Percentiles rank a stretch among this genome's conserved stretches.
These are phyloP conservation scores for Sporisorium exsertum DNA, from an alignment of 1,284 basidiomycete genomes.

Conservation along the genomic window DNA sequence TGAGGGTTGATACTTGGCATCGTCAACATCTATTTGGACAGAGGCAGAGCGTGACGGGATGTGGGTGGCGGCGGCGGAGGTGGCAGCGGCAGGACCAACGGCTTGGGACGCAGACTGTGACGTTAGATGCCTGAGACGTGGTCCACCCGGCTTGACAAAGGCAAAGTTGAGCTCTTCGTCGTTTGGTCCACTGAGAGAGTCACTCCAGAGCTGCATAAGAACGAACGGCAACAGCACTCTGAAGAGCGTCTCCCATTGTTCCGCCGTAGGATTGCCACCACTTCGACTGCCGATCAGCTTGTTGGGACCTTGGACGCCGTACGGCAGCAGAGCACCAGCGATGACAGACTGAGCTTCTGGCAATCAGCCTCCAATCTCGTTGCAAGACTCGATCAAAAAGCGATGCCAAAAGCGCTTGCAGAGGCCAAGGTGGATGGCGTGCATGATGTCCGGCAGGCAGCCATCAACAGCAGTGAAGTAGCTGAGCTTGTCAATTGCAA, in stretches of 20 bases:
- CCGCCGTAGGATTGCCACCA: slow-evolving; percentile 3
- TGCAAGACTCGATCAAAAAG: slow-evolving; percentile 4
- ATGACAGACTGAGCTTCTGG: background rate
- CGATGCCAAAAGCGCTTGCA: slow-evolving; percentile 17
- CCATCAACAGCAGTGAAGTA: background rate
- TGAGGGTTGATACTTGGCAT: too few relatives aligned
- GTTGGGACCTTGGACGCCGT: background rate
- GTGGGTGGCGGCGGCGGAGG: too few relatives aligned
- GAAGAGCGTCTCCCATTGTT: slow-evolving; percentile 1
- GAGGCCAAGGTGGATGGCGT: slow-evolving; percentile 14
- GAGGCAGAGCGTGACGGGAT: too few relatives aligned
- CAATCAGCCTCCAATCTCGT: background rate
- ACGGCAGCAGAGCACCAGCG: background rate
- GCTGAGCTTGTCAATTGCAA: slow-evolving; percentile 5
- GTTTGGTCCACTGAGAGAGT: background rate
- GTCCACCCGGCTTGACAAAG: too few relatives aligned
- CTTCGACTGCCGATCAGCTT: background rate
- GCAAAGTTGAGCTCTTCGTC: background rate
- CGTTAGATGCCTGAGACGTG: background rate
- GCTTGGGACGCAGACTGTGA: background rate
- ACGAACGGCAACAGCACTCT: background rate
- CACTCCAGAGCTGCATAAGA: slow-evolving; percentile 9
- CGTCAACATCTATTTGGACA: too few relatives aligned
- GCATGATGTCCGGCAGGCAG: slow-evolving; percentile 11
- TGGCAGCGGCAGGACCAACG: too few relatives aligned